Evolutionary conservation across 352 stramenopile species (phyloP).

Genomic region (Pythium aquatile): DNA sequence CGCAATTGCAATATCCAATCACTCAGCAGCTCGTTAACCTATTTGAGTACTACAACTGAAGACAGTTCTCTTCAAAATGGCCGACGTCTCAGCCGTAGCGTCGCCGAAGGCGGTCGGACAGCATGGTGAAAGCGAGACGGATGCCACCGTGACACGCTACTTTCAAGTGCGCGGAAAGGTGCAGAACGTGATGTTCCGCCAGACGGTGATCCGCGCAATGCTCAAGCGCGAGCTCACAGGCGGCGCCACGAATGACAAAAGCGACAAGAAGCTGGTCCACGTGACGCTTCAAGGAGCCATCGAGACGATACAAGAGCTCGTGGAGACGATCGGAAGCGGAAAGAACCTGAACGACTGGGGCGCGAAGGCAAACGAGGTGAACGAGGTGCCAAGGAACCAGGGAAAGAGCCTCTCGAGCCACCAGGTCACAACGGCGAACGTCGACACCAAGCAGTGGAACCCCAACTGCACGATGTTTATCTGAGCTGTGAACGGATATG

Average conservation of each 20-base stretch:
- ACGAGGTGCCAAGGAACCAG: conserved; percentile 39
- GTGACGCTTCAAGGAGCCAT: conserved; percentile 53
- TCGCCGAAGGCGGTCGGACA: not conserved
- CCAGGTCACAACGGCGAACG: conserved; percentile 72
- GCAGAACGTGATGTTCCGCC: conserved; percentile 82
- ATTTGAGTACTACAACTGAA: not conserved
- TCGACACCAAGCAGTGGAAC: conserved; percentile 67
- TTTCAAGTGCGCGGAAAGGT: conserved; percentile 69
- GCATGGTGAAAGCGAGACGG: not conserved
- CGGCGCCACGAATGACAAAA: conserved; percentile 65
- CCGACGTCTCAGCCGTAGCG: not conserved
- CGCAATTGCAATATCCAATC: too few relatives aligned
- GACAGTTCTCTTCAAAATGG: not conserved
- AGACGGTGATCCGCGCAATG: conserved; percentile 80
- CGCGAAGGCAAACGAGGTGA: conserved; percentile 38
- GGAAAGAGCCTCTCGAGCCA: conserved; percentile 42
- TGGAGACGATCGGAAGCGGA: conserved; percentile 42
- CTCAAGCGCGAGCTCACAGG: conserved; percentile 55
- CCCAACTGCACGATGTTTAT: conserved; percentile 78
- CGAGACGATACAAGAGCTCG: conserved; percentile 42
- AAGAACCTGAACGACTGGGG: conserved; percentile 72
- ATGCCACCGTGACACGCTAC: conserved; percentile 28
- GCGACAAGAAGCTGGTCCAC: conserved; percentile 55
- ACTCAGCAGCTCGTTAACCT: not conserved
- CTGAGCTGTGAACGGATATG: conserved; percentile 20